Conservation (phyloP, 805 yeast genomes). For the Myxozyma nipponensis region DNA sequence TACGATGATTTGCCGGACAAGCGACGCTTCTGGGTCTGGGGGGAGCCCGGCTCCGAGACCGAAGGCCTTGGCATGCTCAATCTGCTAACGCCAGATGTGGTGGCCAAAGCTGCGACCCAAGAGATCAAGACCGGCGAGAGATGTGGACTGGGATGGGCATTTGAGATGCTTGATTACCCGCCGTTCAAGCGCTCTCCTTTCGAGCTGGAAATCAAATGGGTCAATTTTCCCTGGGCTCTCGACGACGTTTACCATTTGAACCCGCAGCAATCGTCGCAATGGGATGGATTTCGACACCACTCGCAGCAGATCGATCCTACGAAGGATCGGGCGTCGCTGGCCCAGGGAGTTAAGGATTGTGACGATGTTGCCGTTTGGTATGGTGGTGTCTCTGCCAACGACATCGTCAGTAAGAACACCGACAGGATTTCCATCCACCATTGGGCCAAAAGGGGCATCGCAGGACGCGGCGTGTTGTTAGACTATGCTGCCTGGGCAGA, state of each 20-base stretch:
- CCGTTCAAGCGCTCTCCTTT: constrained; percentile 24
- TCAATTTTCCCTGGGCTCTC: constrained; percentile 16
- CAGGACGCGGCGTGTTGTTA: constrained; percentile 33
- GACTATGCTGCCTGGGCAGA: constrained; percentile 34
- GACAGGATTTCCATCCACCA: constrained; percentile 24
- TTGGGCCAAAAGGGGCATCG: constrained; percentile 34
- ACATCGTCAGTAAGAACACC: constrained; percentile 25
- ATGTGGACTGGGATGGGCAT: constrained; percentile 29
- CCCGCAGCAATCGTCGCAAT: constrained; percentile 37
- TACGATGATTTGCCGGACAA: constrained; percentile 30
- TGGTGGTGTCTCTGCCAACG: constrained; percentile 29
- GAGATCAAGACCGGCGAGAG: constrained; percentile 31
- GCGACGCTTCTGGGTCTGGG: constrained; percentile 33
- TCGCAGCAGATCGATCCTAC: constrained; percentile 28
- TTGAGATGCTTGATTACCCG: constrained; percentile 28
- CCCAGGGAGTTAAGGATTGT: constrained; percentile 7
- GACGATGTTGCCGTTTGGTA: constrained; percentile 27
- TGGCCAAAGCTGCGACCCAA: constrained; percentile 25
- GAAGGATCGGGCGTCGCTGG: constrained; percentile 5
- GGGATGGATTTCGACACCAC: constrained; percentile 38
- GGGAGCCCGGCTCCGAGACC: constrained; percentile 33
- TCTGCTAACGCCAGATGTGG: constrained; percentile 30
- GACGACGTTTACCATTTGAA: constrained; percentile 35
- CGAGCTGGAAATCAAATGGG: constrained; percentile 9
- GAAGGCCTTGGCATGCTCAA: constrained; percentile 33